Conservation (phyloP, 2,329 filamentous ascomycete genomes). For the Apiospora koreana region DNA sequence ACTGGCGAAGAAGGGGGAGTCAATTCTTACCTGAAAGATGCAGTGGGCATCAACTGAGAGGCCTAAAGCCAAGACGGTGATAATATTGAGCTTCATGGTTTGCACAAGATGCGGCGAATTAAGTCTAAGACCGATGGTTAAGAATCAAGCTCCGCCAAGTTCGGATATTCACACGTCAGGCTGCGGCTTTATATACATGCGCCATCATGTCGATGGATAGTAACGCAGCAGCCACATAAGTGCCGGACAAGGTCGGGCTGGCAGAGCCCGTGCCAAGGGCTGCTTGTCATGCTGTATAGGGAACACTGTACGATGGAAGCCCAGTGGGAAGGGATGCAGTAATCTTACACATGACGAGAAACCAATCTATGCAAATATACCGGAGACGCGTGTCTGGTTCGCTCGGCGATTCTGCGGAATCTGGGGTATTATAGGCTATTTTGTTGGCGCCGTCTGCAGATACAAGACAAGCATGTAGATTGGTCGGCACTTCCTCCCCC, state of each 20-base stretch:
- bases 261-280: not conserved
- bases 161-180: not conserved
- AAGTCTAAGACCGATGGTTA: not conserved
- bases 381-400: not conserved
- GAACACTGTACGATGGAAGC: not conserved
- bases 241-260: not conserved
- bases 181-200: not conserved
- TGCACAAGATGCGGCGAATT: not conserved
- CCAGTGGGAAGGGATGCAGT: not conserved
- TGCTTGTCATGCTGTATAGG: not conserved
- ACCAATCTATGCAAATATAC: not conserved
- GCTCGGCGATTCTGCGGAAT: not conserved
- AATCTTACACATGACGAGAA: not conserved
- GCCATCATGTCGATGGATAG: not conserved
- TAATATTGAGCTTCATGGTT: constrained; percentile 40
- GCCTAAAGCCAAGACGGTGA: constrained; percentile 34
- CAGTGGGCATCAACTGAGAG: constrained; percentile 40
- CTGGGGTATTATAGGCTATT: not conserved
- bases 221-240: not conserved
- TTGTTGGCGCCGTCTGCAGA: not conserved
- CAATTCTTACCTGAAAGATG: constrained; percentile 42
- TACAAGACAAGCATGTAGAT: not conserved
- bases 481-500: not conserved
- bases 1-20: not conserved
- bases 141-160: not conserved